phyloP scores from a whole-genome alignment of 306 rosid species.

The Dryas octopetala region DNA sequence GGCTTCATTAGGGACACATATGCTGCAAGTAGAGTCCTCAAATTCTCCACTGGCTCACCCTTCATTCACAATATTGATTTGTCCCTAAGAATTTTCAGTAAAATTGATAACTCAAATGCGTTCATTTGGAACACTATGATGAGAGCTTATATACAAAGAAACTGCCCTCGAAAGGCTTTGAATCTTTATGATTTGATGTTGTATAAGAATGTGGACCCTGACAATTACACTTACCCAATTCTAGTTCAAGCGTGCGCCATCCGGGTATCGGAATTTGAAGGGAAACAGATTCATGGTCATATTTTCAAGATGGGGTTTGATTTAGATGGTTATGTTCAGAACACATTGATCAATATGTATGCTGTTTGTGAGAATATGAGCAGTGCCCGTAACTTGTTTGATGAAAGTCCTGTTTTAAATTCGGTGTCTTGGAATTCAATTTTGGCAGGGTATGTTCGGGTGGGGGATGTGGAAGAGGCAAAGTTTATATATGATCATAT shows the following conservation, averaged over 20 bases:
- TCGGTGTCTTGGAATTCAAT: conserved; percentile 75
- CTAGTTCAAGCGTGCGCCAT: conserved; percentile 60
- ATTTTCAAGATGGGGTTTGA: conserved; percentile 54
- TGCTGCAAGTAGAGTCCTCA: conserved; percentile 67
- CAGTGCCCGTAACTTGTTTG: conserved; percentile 59
- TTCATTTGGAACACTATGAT: conserved; percentile 80
- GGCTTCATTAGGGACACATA: conserved; percentile 60
- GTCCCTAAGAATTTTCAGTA: conserved; percentile 46
- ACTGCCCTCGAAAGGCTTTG: conserved; percentile 42
- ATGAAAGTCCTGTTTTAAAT: conserved; percentile 68
- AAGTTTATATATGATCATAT: conserved; percentile 39
- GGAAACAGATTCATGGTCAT: conserved; percentile 56
- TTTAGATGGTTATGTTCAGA: conserved; percentile 58
- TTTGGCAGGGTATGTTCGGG: conserved; percentile 65
- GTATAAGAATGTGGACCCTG: conserved; percentile 28
- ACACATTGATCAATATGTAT: conserved; percentile 66
- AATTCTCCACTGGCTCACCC: conserved; percentile 42
- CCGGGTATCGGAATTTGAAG: conserved; percentile 50
- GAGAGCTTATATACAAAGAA: conserved; percentile 55
- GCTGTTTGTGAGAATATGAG: conserved; percentile 56
- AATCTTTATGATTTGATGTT: conserved; percentile 41
- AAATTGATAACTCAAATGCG: conserved; percentile 54
- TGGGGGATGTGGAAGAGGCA: conserved; percentile 47
- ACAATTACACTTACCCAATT: conserved; percentile 64
- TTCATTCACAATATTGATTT: conserved; percentile 38